Conservation (phyloP, 176 grass and related monocot genomes). For the Oryza longistaminata region DNA sequence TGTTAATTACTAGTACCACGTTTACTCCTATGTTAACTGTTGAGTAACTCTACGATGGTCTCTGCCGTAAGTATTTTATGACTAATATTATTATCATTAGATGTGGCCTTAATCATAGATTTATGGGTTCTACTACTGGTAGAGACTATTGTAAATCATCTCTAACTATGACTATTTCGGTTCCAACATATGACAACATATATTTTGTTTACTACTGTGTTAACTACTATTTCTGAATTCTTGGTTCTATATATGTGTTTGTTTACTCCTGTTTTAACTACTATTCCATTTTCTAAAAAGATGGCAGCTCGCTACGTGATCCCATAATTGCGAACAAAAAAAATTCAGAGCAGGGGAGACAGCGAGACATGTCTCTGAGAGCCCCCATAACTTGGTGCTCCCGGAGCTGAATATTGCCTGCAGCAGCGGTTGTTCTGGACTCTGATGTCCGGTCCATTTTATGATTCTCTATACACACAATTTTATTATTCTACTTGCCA, state of each 20-base stretch:
- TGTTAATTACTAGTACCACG: background rate
- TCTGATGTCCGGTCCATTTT: background rate
- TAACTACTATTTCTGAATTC: background rate
- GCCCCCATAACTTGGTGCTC: background rate
- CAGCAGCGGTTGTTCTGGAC: background rate
- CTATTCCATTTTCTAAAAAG: background rate
- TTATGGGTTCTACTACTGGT: too few relatives aligned
- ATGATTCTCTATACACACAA: background rate
- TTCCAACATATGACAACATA: too few relatives aligned
- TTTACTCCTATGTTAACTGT: background rate
- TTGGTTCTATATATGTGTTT: background rate
- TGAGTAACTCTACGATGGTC: too few relatives aligned
- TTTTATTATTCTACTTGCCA: background rate
- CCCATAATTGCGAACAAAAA: background rate
- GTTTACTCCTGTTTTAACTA: background rate
- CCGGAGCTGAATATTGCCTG: slow-evolving; percentile 6
- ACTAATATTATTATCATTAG: too few relatives aligned
- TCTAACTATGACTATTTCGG: too few relatives aligned
- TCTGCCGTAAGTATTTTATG: too few relatives aligned
- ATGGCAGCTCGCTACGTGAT: background rate
- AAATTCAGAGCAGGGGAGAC: background rate
- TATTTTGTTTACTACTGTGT: too few relatives aligned
- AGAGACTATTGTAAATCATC: too few relatives aligned
- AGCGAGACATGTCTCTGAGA: background rate
- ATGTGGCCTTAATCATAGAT: too few relatives aligned